Base-by-base conservation (phyloP, 441 rosid genomes). In the Syzygium malaccense region DNA sequence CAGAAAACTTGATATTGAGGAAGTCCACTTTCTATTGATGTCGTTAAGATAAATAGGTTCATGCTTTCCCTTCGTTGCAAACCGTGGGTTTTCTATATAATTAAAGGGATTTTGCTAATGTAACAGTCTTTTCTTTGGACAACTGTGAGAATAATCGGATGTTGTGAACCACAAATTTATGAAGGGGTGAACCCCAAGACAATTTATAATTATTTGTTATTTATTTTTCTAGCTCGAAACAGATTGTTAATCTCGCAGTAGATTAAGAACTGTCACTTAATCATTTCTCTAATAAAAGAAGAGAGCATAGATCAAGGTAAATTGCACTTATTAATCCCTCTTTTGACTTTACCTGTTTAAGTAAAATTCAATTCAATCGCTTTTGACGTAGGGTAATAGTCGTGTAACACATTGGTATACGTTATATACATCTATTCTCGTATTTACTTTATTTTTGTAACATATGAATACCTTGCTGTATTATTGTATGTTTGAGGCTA, bases 1-100 rank as follows among this genome's bases (percentile, higher is more conserved):
- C 0, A 3, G 1, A 75, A 6, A 37, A 6, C 17, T 0, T 0
- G 0, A 12, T 17, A 11, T 0, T 3, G 14, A 41, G 11, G 4
- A 41, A 23, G 10, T 7, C 0, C 1, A 0, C 5, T 37, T 13
- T 41, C 10, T 41, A 3, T 51, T 3, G 12, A 3, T 37, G 10
- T 41, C 10, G 0, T 12, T 0, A 20, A 75, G 13, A 37, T 37
- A 75, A 41, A 41, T 12, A 12, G n/a, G n/a, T 41, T 23, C 8
- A 41, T 2, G 5, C 8, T 41, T n/a, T 75, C n/a, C 13, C 18
- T 20, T 23, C 15, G 1, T 37, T 6, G 17, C 8, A 23, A 23
- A 75, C 41, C 12, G 5, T 0, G 0, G 0, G 0, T 75, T 75
- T 75, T 37, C 8, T 75, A 20, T 30, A 8, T 64, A 64, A 7